phyloP scores from a whole-genome alignment of 1,284 basidiomycete genomes.

The Albatrellus sp. region DNA sequence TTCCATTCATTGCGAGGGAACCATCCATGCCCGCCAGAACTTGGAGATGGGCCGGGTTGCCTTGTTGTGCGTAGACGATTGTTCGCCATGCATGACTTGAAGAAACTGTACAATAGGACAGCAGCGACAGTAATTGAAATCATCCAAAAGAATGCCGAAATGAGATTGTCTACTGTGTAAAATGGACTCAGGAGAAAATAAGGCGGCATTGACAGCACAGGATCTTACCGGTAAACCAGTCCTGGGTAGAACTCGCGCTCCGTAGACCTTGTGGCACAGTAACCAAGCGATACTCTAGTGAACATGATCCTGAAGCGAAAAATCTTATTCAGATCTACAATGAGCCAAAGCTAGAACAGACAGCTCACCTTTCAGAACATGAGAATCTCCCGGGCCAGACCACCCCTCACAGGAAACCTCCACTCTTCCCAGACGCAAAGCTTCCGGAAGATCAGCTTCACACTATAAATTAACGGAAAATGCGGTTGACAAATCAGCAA shows the following conservation, averaged over 20 bases:
- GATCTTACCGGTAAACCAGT: constrained; percentile 8
- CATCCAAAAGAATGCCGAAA: neutral
- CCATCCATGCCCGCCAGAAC: constrained; percentile 22
- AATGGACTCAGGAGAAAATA: too few species aligned
- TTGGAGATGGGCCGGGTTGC: neutral
- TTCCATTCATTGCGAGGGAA: constrained; percentile 39
- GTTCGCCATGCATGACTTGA: constrained; percentile 37
- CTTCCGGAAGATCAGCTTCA: constrained; percentile 77
- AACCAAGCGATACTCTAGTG: constrained; percentile 68
- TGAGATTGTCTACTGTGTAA: constrained; percentile 16
- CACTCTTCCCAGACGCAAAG: constrained; percentile 71
- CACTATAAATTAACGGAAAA: constrained; percentile 37
- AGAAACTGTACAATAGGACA: constrained; percentile 43
- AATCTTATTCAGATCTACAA: neutral
- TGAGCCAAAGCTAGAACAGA: neutral
- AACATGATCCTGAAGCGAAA: constrained; percentile 57
- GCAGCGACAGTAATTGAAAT: constrained; percentile 25
- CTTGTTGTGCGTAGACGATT: constrained; percentile 15
- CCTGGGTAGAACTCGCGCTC: constrained; percentile 12
- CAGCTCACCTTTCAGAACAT: constrained; percentile 69
- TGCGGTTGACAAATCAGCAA: neutral
- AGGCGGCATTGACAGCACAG: constrained; percentile 7
- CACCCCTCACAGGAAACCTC: constrained; percentile 87
- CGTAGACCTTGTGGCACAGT: constrained; percentile 43
- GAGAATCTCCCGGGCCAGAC: constrained; percentile 65